These are phyloP conservation scores for Neurospora tetraspora DNA, from an alignment of 495 filamentous ascomycete genomes.

Conservation along the genomic window DNA sequence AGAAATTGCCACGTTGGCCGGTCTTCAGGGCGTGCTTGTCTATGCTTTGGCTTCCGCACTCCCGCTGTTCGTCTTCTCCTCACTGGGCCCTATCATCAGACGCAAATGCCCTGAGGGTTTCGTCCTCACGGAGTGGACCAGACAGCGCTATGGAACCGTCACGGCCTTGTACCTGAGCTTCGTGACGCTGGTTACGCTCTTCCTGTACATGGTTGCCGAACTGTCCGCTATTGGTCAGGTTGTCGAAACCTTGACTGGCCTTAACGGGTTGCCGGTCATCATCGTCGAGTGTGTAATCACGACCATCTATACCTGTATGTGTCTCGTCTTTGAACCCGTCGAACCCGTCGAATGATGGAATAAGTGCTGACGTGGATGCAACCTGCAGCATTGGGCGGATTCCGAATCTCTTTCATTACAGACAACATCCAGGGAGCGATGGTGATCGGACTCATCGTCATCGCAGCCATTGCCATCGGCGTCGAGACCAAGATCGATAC, in stretches of 20 bases:
- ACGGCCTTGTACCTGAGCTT: slow-evolving; percentile 59
- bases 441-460: slow-evolving; percentile 56
- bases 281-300: slow-evolving; percentile 65
- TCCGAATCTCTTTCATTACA: slow-evolving; percentile 67
- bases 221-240: slow-evolving; percentile 66
- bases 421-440: slow-evolving; percentile 69
- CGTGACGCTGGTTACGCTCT: slow-evolving; percentile 65
- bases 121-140: slow-evolving; percentile 70
- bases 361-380: slow-evolving; percentile 8
- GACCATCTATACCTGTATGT: slow-evolving; percentile 66
- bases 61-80: slow-evolving; percentile 58
- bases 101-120: slow-evolving; percentile 67
- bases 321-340: background rate
- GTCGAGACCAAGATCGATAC: slow-evolving; percentile 59
- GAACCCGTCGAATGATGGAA: background rate
- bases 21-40: slow-evolving; percentile 61
- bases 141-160: slow-evolving; percentile 56
- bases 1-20: slow-evolving; percentile 67
- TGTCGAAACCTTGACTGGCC: slow-evolving; percentile 56
- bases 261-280: slow-evolving; percentile 60
- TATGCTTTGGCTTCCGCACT: slow-evolving; percentile 59
- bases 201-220: slow-evolving; percentile 74
- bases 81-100: slow-evolving; percentile 60
- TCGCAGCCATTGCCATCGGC: slow-evolving; percentile 62
- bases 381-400: slow-evolving; percentile 55